Base-by-base conservation (phyloP, 192 early-diverging fungal species). In the Lobosporangium transversale region DNA sequence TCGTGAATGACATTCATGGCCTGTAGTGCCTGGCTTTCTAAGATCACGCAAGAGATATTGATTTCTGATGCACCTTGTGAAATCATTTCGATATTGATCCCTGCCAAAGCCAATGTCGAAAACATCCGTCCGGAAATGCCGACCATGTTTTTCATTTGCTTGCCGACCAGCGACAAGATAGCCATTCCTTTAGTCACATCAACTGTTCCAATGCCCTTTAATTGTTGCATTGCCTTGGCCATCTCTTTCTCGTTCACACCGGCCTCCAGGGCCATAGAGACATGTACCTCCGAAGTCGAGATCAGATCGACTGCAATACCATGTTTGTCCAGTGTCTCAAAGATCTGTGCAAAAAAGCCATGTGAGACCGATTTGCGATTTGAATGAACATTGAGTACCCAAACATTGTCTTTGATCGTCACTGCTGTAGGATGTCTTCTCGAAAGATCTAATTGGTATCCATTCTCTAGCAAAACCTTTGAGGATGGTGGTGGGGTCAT, bases 21-120 rank as follows among this genome's bases (percentile, higher is more conserved):
- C 10, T 75, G 75, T 0, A 85, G 61, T 1, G 94, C 88, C 42
- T 84, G 85, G 35, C 70, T 54, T 53, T 92, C 89, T 29, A 89
- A 86, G 78, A 98, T 94, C 5, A 99, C 95, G 66, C 97, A 99
- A 29, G 92, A 94, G 59, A 99, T 98, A 78, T 99, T 99, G 74
- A 98, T 98, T 80, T 99, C 97, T 11, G 90, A 93, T 10, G 96
- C 92, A 24, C 97, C 97, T 83, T 99, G 97, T 29, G 93, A 95
- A 55, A 99, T 97, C 97, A 99, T 99, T 80, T 99, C 97, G 70
- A 99, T 96, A 70, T 99, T 99, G 65, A 99, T 90, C 54, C 87
- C 81, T 31, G 90, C 87, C 48, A 86, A 87, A n/a, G 94, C 94
- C 43, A 99, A 81, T 1, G 92, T 94, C 57, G 85, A 85, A 81